Conservation (phyloP, 495 filamentous ascomycete species). For the Monascus purpureus region DNA sequence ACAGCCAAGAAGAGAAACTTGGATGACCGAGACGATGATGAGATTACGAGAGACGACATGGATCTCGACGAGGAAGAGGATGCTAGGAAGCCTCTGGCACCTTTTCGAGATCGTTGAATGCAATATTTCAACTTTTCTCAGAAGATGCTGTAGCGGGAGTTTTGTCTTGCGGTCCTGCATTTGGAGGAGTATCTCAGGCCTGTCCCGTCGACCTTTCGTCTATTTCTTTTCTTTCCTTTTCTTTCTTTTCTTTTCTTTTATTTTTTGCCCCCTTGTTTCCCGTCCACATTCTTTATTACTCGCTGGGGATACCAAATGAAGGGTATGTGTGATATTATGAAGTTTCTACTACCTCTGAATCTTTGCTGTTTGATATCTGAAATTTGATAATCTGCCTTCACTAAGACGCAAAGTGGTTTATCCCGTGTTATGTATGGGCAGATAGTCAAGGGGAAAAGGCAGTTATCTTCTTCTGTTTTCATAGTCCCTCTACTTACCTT, state of each 20-base stretch:
- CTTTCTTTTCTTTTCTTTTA: conserved; percentile 1
- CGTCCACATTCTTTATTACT: conserved; percentile 1
- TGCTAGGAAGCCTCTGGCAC: conserved; percentile 22
- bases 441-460: no score
- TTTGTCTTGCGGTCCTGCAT: no score
- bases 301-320: background rate
- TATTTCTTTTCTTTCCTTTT: conserved; percentile 1
- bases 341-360: no score
- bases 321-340: background rate
- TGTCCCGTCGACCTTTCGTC: no score
- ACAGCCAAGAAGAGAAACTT: conserved; percentile 46
- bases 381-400: background rate
- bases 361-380: background rate
- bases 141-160: no score
- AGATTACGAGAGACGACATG: conserved; percentile 17
- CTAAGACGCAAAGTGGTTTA: background rate
- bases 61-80: conserved; percentile 16
- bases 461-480: no score
- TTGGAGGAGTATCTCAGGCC: no score
- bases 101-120: conserved; percentile 28
- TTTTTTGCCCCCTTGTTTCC: background rate
- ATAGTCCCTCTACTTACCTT: no score
- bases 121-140: no score
- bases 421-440: no score
- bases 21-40: conserved; percentile 17